These are phyloP conservation scores for Amanita pseudoporphyria DNA, from an alignment of 768 basidiomycete species.

Conservation along the genomic window DNA sequence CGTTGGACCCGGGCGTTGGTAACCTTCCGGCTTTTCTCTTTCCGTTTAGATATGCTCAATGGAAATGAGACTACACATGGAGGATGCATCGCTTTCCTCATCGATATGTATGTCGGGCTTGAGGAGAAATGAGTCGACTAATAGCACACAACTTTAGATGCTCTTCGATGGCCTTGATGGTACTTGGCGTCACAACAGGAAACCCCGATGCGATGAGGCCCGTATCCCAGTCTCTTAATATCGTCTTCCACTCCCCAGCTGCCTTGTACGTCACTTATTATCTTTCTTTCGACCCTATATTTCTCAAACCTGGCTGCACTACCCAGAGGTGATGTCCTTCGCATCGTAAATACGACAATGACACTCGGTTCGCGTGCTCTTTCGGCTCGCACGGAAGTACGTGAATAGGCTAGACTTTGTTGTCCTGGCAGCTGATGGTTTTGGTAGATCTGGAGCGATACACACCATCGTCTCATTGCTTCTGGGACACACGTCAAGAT, in stretches of 20 bases:
- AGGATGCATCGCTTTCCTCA: conserved; percentile 42
- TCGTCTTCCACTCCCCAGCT: conserved; percentile 52
- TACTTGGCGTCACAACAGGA: conserved; percentile 18
- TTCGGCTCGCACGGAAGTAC: conserved; percentile 42
- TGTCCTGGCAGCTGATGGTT: not conserved
- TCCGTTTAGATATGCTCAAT: conserved; percentile 6
- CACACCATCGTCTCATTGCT: conserved; percentile 39
- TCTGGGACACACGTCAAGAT: conserved; percentile 50
- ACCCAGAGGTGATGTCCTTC: conserved; percentile 37
- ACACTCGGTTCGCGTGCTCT: conserved; percentile 36
- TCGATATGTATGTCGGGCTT: conserved; percentile 33
- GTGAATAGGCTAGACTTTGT: not conserved
- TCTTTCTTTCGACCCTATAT: not conserved
- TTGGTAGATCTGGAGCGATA: conserved; percentile 48
- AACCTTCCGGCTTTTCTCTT: too few species aligned
- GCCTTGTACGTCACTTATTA: conserved; percentile 23
- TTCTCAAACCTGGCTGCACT: too few species aligned
- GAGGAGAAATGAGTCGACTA: not conserved
- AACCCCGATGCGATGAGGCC: conserved; percentile 15
- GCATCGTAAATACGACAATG: conserved; percentile 43
- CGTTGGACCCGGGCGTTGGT: too few species aligned
- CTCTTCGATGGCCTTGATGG: conserved; percentile 38
- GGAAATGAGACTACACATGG: conserved; percentile 39
- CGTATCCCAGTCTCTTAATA: conserved; percentile 44
- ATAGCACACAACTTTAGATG: conserved; percentile 25